Percentiles rank a stretch among this genome's conserved stretches.
Conservation (phyloP, 768 basidiomycete genomes). For the Tulasnella sp. region DNA sequence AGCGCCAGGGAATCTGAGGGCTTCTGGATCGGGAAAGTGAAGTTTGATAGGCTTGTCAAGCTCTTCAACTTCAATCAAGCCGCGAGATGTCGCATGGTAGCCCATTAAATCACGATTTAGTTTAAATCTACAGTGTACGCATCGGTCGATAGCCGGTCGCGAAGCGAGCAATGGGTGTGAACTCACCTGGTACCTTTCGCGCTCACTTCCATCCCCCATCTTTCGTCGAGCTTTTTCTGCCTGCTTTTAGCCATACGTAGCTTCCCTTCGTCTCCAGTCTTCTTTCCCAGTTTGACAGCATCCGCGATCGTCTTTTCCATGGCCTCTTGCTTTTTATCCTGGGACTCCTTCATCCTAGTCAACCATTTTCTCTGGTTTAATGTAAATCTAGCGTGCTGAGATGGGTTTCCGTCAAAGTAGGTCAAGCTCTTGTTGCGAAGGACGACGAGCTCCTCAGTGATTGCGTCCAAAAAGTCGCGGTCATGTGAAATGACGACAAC, state of each 20-base stretch:
- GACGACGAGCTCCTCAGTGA: slow-evolving; percentile 60
- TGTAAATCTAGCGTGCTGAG: slow-evolving; percentile 47
- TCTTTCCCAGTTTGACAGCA: slow-evolving; percentile 50
- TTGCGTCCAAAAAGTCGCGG: slow-evolving; percentile 55
- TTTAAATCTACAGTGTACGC: slow-evolving; percentile 45
- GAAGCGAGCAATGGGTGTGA: slow-evolving; percentile 23
- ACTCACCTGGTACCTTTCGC: slow-evolving; percentile 43
- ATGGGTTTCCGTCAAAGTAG: slow-evolving; percentile 57
- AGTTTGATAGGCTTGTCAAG: slow-evolving; percentile 42
- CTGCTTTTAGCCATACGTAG: slow-evolving; percentile 52
- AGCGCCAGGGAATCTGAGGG: slow-evolving; percentile 40
- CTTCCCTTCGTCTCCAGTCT: slow-evolving; percentile 61
- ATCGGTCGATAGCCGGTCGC: background rate
- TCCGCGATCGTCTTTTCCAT: slow-evolving; percentile 57
- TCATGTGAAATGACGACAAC: slow-evolving; percentile 67
- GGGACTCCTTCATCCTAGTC: slow-evolving; percentile 41
- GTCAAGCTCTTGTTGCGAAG: slow-evolving; percentile 51
- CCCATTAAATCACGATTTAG: slow-evolving; percentile 53
- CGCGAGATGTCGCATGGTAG: slow-evolving; percentile 44
- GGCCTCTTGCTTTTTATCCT: slow-evolving; percentile 48
- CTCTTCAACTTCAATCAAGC: slow-evolving; percentile 42
- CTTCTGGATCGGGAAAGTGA: slow-evolving; percentile 39
- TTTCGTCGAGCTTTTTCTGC: slow-evolving; percentile 54
- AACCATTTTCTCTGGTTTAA: slow-evolving; percentile 44
- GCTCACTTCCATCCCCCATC: slow-evolving; percentile 42